Percentiles rank a stretch among this genome's conserved stretches.
phyloP scores from a whole-genome alignment of 1,284 basidiomycete species.

The Apiotrichum sp. region DNA sequence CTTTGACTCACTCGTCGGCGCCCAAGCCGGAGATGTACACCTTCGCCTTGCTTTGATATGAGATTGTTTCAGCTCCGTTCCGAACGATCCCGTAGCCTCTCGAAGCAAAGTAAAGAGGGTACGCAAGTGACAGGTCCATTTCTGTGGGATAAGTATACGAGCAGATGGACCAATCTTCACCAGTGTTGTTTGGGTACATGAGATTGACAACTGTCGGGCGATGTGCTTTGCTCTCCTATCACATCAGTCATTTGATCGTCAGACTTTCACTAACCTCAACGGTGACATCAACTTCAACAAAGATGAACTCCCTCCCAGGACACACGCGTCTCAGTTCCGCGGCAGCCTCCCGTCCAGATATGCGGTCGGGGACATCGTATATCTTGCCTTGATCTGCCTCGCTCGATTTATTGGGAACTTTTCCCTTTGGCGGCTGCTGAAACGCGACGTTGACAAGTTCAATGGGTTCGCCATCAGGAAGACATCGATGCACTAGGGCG shows the following conservation, averaged over 20 bases:
- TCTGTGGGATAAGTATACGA: conserved; percentile 46
- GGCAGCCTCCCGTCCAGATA: conserved; percentile 69
- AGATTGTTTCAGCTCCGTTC: no score
- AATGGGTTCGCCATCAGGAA: conserved; percentile 70
- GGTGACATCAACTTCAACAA: conserved; percentile 81
- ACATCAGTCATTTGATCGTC: background rate
- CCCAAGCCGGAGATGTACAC: conserved; percentile 89
- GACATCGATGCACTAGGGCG: conserved; percentile 67
- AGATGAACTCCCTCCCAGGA: conserved; percentile 77
- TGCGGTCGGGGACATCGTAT: conserved; percentile 73
- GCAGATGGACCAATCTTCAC: conserved; percentile 4
- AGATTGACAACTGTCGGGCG: conserved; percentile 59
- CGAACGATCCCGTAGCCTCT: conserved; percentile 62
- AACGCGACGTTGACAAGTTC: conserved; percentile 96
- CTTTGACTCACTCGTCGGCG: conserved; percentile 64
- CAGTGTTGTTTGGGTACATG: conserved; percentile 71
- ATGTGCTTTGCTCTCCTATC: conserved; percentile 55
- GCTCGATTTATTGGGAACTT: background rate
- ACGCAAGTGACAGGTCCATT: conserved; percentile 88
- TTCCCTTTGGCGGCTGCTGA: conserved; percentile 65
- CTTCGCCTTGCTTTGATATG: conserved; percentile 50
- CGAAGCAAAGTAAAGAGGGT: conserved; percentile 90
- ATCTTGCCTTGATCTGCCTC: background rate
- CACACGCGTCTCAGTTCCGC: conserved; percentile 67
- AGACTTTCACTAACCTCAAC: conserved; percentile 51